These are phyloP conservation scores for Pseudogymnoascus sp. DNA, from an alignment of 2,329 filamentous ascomycete genomes.

Conservation along the genomic window DNA sequence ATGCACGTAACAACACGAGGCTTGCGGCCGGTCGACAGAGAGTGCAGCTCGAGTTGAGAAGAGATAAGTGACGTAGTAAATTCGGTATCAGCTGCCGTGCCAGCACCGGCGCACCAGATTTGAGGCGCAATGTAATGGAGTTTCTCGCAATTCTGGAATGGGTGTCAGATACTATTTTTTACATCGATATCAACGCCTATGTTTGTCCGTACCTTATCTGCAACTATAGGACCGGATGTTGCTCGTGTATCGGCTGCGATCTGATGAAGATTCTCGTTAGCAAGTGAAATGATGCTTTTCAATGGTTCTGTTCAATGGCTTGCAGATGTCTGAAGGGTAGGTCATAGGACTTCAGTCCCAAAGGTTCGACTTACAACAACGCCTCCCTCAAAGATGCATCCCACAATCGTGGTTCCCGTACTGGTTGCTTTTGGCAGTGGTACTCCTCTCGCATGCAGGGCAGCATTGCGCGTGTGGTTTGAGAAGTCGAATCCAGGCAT, in stretches of 20 bases:
- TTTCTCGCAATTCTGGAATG: constrained; percentile 85
- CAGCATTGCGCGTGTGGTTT: constrained; percentile 98
- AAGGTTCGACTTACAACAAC: constrained; percentile 62
- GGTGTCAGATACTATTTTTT: background rate
- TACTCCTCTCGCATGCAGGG: constrained; percentile 86
- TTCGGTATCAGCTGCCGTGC: constrained; percentile 96
- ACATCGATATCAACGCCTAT: background rate
- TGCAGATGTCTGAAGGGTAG: background rate
- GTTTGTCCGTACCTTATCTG: constrained; percentile 67
- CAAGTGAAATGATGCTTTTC: constrained; percentile 10
- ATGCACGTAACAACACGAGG: constrained; percentile 98
- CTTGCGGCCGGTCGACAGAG: constrained; percentile 90
- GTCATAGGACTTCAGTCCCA: background rate
- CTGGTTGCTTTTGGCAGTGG: constrained; percentile 96
- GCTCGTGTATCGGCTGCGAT: constrained; percentile 98
- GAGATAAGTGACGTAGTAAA: constrained; percentile 98
- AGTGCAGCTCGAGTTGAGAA: constrained; percentile 95
- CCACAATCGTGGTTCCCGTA: constrained; percentile 97
- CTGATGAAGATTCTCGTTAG: constrained; percentile 35
- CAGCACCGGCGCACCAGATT: constrained; percentile 98
- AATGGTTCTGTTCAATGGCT: background rate
- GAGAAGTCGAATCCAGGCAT: constrained; percentile 99
- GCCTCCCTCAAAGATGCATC: constrained; percentile 91
- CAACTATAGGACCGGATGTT: constrained; percentile 94
- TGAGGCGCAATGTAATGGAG: constrained; percentile 97